Percentiles rank a stretch among this genome's conserved stretches.
Evolutionary conservation across 2,329 filamentous ascomycete genomes (phyloP).

Genomic region (Colletotrichum sp.): DNA sequence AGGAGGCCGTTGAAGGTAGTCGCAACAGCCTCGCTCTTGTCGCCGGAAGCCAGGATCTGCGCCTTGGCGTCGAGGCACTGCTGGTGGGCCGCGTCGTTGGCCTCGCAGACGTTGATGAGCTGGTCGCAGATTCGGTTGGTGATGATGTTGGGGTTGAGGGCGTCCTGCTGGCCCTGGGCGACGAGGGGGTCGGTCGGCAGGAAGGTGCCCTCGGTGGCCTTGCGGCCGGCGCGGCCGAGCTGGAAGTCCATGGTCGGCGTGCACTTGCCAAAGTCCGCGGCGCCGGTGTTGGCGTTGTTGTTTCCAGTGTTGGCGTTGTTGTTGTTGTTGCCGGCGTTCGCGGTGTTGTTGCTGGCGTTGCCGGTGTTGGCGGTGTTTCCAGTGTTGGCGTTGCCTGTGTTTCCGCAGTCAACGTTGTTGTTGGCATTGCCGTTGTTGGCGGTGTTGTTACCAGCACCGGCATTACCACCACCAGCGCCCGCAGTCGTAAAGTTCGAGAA

Average conservation of each 20-base stretch:
- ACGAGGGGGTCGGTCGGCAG: constrained; percentile 60
- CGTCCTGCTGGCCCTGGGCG: constrained; percentile 60
- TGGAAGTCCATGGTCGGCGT: constrained; percentile 61
- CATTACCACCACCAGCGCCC: constrained; percentile 31
- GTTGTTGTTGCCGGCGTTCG: constrained; percentile 7
- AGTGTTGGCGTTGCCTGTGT: background rate
- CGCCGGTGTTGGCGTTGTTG: constrained; percentile 29
- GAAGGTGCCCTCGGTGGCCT: constrained; percentile 61
- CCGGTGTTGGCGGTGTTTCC: constrained; percentile 25
- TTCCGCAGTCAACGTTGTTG: constrained; percentile 13
- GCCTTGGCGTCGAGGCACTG: constrained; percentile 53
- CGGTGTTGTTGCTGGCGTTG: constrained; percentile 28
- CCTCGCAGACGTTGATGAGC: constrained; percentile 63
- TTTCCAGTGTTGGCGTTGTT: background rate
- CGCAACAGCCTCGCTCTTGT: constrained; percentile 52
- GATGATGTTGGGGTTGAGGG: constrained; percentile 68
- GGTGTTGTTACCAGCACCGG: background rate
- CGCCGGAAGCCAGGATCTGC: constrained; percentile 53
- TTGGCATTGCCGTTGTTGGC: background rate
- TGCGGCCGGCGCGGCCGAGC: constrained; percentile 54
- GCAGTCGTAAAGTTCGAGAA: constrained; percentile 65
- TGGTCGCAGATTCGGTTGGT: constrained; percentile 67
- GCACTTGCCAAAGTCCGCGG: constrained; percentile 54
- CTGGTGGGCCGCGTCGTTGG: constrained; percentile 57
- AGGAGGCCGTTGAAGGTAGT: constrained; percentile 50